Evolutionary conservation across 129 eudicot genomes (phyloP).

Genomic region (Helianthus tuberosus): DNA sequence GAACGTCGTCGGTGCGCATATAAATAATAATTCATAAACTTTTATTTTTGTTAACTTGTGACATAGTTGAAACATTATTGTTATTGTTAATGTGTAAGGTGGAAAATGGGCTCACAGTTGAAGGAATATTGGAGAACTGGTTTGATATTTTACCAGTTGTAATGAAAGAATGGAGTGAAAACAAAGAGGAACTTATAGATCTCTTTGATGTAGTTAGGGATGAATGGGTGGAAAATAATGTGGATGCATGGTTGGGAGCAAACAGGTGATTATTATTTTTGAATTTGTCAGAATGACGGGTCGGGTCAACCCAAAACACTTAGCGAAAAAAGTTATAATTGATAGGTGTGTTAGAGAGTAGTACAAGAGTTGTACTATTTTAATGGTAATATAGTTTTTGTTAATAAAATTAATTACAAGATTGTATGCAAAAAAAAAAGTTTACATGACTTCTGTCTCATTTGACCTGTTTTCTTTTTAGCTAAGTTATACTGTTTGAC

Average conservation of each 20-base stretch:
- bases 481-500: background rate
- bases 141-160: conserved; percentile 63
- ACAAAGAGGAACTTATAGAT: conserved; percentile 71
- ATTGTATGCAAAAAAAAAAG: background rate
- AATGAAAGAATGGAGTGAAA: conserved; percentile 85
- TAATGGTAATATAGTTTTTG: background rate
- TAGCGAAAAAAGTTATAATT: background rate
- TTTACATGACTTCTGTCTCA: background rate
- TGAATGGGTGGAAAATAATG: conserved; percentile 92
- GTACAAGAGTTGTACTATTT: background rate
- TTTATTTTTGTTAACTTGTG: conserved; percentile 12
- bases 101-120: conserved; percentile 82
- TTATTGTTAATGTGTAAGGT: conserved; percentile 55
- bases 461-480: background rate
- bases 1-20: conserved; percentile 76
- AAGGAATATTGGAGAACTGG: conserved; percentile 80
- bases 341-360: background rate
- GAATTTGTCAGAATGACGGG: background rate
- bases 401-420: background rate
- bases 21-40: conserved; percentile 1
- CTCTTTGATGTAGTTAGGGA: conserved; percentile 87
- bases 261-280: conserved; percentile 57
- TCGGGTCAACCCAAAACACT: background rate
- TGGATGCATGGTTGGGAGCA: conserved; percentile 94
- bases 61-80: conserved; percentile 19